A percentile compares a stretch with the other conserved stretches of the same genome.
Evolutionary conservation across 169 alveolate species (phyloP).

Genomic region (Plasmodium inui): DNA sequence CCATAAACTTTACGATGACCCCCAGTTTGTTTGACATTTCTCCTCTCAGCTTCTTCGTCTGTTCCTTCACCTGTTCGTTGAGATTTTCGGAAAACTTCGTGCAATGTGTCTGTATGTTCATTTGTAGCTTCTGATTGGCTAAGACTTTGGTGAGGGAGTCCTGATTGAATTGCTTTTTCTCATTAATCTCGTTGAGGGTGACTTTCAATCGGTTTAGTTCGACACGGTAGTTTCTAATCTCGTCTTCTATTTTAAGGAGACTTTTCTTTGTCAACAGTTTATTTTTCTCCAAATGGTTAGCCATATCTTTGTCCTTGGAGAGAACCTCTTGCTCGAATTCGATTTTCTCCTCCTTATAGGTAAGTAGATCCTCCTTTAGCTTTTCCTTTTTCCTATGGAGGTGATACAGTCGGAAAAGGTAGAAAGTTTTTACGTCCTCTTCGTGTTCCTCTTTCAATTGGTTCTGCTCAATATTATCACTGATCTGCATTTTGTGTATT

Average conservation of each 20-base stretch:
- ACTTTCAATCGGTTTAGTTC: constrained; percentile 14
- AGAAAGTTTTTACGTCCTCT: constrained; percentile 2
- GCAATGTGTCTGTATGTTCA: constrained; percentile 50
- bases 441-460: constrained; percentile 50
- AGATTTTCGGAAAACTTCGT: constrained; percentile 51
- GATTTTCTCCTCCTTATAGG: constrained; percentile 21
- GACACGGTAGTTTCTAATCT: not conserved
- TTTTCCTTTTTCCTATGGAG: constrained; percentile 36
- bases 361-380: constrained; percentile 14
- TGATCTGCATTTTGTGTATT: constrained; percentile 39
- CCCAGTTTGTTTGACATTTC: constrained; percentile 75
- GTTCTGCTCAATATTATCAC: constrained; percentile 58
- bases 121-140: constrained; percentile 22
- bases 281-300: constrained; percentile 38
- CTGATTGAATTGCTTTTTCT: constrained; percentile 16
- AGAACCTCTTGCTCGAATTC: constrained; percentile 52
- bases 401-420: constrained; percentile 44
- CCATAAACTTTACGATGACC: constrained; percentile 31
- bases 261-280: constrained; percentile 37
- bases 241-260: constrained; percentile 17
- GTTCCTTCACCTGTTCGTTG: constrained; percentile 59
- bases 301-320: constrained; percentile 21
- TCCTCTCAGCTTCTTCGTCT: constrained; percentile 55
- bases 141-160: not conserved
- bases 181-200: constrained; percentile 29